Evolutionary conservation across 257 asterid genomes (phyloP).

Genomic region (Solanum dulcamara): DNA sequence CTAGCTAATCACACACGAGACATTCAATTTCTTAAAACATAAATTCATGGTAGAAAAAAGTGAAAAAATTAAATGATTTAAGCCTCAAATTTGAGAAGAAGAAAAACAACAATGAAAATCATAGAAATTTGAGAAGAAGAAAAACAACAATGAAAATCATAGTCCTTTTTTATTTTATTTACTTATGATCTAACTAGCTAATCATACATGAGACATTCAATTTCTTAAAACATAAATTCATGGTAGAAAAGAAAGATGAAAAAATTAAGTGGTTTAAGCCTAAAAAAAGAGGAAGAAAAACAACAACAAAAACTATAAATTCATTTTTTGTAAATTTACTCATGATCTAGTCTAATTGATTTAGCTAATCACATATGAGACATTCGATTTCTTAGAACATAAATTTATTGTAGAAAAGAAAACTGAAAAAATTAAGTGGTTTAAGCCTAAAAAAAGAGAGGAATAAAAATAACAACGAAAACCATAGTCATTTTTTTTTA

Average conservation of each 20-base stretch:
- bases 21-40: background rate
- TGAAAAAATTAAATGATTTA: no score
- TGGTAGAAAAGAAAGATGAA: background rate
- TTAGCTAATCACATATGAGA: background rate
- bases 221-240: background rate
- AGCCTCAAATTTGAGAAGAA: background rate
- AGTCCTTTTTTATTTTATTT: background rate
- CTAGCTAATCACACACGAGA: background rate
- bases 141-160: background rate
- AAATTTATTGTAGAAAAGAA: background rate
- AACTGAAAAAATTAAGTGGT: no score
- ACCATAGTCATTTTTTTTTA: background rate
- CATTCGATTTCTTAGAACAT: background rate
- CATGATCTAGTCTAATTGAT: background rate
- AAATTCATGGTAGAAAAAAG: background rate
- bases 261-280: background rate
- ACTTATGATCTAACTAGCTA: background rate
- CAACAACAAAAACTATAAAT: background rate
- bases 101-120: background rate
- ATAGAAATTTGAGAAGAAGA: background rate
- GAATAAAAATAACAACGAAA: accelerated
- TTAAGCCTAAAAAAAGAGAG: background rate
- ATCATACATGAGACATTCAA: background rate
- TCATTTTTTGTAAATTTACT: background rate
- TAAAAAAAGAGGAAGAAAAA: accelerated